A percentile compares a stretch with the other conserved stretches of the same genome.
phyloP scores from a whole-genome alignment of 2,329 filamentous ascomycete species.

The Trichophyton verrucosum region DNA sequence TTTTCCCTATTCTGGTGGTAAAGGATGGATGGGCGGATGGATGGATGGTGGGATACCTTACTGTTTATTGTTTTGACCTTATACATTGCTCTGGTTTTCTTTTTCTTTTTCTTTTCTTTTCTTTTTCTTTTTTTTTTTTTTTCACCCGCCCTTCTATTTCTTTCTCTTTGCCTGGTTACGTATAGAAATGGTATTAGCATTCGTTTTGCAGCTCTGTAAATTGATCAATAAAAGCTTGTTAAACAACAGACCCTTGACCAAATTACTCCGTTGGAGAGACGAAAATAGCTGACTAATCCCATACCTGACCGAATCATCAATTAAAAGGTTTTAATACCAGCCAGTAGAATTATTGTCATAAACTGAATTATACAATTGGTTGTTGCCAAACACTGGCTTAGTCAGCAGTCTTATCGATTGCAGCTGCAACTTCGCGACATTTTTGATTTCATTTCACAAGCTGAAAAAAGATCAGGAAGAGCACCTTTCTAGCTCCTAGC shows the following conservation, averaged over 20 bases:
- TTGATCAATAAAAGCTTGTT: neutral
- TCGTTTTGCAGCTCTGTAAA: neutral
- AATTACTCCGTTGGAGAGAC: neutral
- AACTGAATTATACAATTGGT: neutral
- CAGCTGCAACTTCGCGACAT: neutral
- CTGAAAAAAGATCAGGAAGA: neutral
- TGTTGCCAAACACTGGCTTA: neutral
- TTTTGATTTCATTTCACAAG: neutral
- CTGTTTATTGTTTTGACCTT: neutral
- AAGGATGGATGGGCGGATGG: neutral
- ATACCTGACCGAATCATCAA: no score
- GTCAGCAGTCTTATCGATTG: neutral
- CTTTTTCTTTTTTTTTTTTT: neutral
- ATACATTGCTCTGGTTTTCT: neutral
- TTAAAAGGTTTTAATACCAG: no score
- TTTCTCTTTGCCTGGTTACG: neutral
- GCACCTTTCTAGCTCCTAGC: neutral
- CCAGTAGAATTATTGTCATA: no score
- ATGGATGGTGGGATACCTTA: neutral
- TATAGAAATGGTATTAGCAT: constrained; percentile 4
- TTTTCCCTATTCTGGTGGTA: neutral
- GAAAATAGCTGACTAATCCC: no score
- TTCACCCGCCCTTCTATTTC: neutral
- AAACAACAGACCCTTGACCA: no score
- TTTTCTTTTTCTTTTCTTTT: neutral